phyloP scores from a whole-genome alignment of 495 filamentous ascomycete genomes.

The Hyaloscypha finlandica region DNA sequence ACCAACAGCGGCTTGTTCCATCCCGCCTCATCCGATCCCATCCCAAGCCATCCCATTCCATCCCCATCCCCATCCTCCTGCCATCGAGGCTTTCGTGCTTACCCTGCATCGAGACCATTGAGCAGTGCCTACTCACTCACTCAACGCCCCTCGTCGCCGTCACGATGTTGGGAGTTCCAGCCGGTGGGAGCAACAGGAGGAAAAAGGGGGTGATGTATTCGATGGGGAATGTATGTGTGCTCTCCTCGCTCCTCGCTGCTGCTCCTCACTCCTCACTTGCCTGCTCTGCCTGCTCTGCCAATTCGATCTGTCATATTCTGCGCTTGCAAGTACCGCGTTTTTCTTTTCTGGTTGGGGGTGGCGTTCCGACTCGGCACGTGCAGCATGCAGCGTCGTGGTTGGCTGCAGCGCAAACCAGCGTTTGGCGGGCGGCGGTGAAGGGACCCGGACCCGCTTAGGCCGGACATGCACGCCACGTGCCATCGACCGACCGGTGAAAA shows the following conservation, averaged over 20 bases:
- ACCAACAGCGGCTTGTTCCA: background rate
- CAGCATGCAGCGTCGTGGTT: background rate
- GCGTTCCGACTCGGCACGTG: background rate
- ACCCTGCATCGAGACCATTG: background rate
- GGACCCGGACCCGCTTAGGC: too few species aligned
- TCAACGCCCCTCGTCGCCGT: background rate
- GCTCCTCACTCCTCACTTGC: background rate
- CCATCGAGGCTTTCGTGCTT: background rate
- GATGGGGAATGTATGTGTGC: constrained; percentile 19
- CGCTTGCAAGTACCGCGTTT: background rate
- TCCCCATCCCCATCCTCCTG: background rate
- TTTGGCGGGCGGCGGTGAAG: background rate
- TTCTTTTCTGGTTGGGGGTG: background rate
- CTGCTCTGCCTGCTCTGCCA: background rate
- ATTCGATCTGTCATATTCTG: background rate
- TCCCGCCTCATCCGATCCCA: too few species aligned
- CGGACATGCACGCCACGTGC: background rate
- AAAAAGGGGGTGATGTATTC: constrained; percentile 22
- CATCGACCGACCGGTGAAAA: background rate
- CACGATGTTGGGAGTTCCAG: constrained; percentile 12
- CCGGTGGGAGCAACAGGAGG: background rate
- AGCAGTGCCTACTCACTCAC: background rate
- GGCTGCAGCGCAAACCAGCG: background rate
- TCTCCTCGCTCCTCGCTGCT: background rate
- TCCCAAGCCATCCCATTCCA: too few species aligned